Evolutionary conservation across 306 rosid genomes (phyloP), one percentile per base, ranked within the genome.

Genomic region (Quercus gilva): DNA sequence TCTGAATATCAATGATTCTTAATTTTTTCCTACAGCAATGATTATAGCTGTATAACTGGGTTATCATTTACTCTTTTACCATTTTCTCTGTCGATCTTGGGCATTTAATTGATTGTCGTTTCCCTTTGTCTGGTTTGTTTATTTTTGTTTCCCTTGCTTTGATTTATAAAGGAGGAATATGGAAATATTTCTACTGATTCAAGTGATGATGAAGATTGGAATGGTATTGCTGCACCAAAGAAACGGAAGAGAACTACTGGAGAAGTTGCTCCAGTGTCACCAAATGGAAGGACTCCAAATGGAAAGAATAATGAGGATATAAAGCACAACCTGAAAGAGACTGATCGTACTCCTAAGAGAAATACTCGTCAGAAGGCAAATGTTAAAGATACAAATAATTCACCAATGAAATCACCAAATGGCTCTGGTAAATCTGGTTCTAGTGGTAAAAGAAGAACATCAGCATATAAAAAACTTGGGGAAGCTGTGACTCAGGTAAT

Each of bases 141-240:
- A 67, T 80, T 74, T 63, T 18, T 79, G 64, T 73, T 57, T 74
- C 88, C 72, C 78, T 76, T 75, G 31, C 76, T 33, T 26, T 64
- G 29, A 29, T 78, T 76, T 82, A 69, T 80, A 51, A 69, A 96
- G 99, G 99, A 93, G 85, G 61, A 92, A 59, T 91, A 93, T 76
- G 85, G 87, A 74, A 88, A 87, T 71, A 80, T 78, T 59, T 55
- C 80, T 19, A 63, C 87, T 56, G 93, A 89, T 43, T 87, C 96
- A 33, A 96, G 99, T 61, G 96, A 92, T 3, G 98, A 93, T 77
- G 97, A 92, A 72, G 97, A 90, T 49, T 94, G 89, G 87, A 82
- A 74, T 74, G 86, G 25, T 74, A 56, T 75, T 76, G 70, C 79
- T 74, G 85, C 80, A 53, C 81, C 86, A 17, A 81, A 78, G 68